A percentile compares a stretch with the other conserved stretches of the same genome.
Evolutionary conservation across 176 grass and related monocot genomes (phyloP).

Genomic region (Leersia perrieri): DNA sequence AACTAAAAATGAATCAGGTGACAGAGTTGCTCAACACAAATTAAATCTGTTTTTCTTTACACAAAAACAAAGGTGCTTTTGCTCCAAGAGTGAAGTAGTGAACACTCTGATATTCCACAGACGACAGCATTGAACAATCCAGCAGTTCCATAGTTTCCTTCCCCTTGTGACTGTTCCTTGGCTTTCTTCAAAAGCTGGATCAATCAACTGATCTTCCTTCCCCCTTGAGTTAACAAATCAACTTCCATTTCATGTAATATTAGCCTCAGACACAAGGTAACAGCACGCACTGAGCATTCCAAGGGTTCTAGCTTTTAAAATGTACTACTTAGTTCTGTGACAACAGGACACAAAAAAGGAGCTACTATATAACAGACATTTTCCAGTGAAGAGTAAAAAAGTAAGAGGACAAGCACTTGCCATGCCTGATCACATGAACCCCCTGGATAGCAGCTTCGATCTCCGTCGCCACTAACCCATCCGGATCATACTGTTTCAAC

Average conservation of each 20-base stretch:
- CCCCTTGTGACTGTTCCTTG: no score
- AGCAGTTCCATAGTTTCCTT: neutral
- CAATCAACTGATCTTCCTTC: no score
- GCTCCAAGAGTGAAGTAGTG: neutral
- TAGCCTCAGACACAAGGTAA: neutral
- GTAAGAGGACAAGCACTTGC: constrained; percentile 35
- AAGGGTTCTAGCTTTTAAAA: neutral
- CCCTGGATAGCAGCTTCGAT: constrained; percentile 75
- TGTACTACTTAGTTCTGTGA: neutral
- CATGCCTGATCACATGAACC: constrained; percentile 91
- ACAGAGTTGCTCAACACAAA: constrained; percentile 28
- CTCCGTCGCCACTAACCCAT: constrained; percentile 57
- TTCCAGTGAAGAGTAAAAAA: neutral
- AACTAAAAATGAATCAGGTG: neutral
- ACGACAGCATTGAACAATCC: neutral
- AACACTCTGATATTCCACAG: neutral
- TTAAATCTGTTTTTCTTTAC: neutral
- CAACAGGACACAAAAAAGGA: neutral
- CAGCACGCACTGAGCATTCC: neutral
- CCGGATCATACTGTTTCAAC: constrained; percentile 78
- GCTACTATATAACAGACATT: neutral
- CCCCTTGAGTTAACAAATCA: constrained; percentile 7
- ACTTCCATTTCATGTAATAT: constrained; percentile 21
- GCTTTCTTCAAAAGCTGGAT: no score
- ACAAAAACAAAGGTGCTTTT: neutral